These are phyloP conservation scores for Phaffomyces opuntiae DNA, from an alignment of 805 yeast genomes.

Conservation along the genomic window DNA sequence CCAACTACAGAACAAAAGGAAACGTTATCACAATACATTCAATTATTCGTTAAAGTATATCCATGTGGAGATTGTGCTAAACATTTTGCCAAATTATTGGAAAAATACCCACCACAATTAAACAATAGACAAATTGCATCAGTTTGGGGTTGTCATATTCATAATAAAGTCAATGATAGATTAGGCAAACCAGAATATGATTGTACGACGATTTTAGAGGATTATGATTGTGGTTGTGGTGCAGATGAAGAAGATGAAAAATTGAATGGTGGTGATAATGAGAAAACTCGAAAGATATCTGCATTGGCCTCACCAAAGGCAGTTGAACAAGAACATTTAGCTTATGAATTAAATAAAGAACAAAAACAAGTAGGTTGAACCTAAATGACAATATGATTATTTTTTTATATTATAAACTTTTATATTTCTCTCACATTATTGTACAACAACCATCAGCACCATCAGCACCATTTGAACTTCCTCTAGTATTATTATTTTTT, in stretches of 20 bases:
- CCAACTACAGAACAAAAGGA: constrained; percentile 60
- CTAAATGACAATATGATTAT: too few species aligned
- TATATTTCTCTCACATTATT: constrained; percentile 22
- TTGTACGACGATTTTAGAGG: constrained; percentile 77
- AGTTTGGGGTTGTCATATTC: constrained; percentile 93
- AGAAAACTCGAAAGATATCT: background rate
- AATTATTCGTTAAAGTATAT: constrained; percentile 81
- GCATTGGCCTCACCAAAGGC: background rate
- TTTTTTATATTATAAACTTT: too few species aligned
- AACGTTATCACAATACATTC: constrained; percentile 57
- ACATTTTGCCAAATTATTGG: constrained; percentile 69
- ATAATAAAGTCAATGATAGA: constrained; percentile 75
- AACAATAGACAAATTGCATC: constrained; percentile 74
- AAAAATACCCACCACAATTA: constrained; percentile 79
- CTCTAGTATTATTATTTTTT: constrained; percentile 7
- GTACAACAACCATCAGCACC: constrained; percentile 26
- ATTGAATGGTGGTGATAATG: too few species aligned
- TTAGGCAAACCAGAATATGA: constrained; percentile 70
- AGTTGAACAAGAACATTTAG: constrained; percentile 36
- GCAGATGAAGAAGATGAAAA: constrained; percentile 52
- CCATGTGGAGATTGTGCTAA: constrained; percentile 98
- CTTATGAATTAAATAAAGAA: constrained; percentile 42
- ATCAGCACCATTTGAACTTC: background rate
- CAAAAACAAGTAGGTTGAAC: constrained; percentile 35
- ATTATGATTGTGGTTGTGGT: constrained; percentile 96